phyloP scores from a whole-genome alignment of 306 rosid genomes.

The Quercus robur region DNA sequence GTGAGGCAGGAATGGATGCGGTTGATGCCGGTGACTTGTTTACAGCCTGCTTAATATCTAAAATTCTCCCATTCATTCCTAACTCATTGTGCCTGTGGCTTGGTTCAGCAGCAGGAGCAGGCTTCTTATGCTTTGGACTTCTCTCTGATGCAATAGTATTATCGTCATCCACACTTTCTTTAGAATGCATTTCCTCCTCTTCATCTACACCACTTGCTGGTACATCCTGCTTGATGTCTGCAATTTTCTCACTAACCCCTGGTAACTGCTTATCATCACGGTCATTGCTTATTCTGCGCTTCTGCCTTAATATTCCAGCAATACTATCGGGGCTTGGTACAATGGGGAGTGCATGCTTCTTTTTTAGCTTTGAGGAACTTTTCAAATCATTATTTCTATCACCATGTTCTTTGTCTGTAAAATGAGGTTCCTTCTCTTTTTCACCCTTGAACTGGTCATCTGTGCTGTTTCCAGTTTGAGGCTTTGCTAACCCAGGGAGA shows the following conservation, averaged over 20 bases:
- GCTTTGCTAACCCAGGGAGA: constrained; percentile 7
- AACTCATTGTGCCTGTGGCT: background rate
- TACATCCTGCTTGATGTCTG: constrained; percentile 1
- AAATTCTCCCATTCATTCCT: no score
- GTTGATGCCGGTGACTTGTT: no score
- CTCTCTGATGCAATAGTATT: background rate
- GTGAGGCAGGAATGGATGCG: no score
- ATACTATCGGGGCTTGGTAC: constrained; percentile 23
- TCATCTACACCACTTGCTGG: background rate
- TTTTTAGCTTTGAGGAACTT: background rate
- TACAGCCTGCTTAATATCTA: no score
- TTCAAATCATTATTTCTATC: background rate
- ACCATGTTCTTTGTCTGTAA: background rate
- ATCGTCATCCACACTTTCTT: background rate
- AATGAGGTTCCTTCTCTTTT: background rate
- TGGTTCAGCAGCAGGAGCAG: constrained; percentile 12
- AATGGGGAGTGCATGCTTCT: background rate
- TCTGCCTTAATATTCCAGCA: constrained; percentile 28
- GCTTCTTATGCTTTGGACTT: constrained; percentile 17
- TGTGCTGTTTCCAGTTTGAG: background rate
- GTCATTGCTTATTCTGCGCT: background rate
- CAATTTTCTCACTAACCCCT: background rate
- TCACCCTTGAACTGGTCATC: background rate
- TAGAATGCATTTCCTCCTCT: background rate
- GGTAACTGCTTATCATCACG: background rate